Evolutionary conservation across 2,329 filamentous ascomycete genomes (phyloP).

Genomic region (Cordyceps sp.): DNA sequence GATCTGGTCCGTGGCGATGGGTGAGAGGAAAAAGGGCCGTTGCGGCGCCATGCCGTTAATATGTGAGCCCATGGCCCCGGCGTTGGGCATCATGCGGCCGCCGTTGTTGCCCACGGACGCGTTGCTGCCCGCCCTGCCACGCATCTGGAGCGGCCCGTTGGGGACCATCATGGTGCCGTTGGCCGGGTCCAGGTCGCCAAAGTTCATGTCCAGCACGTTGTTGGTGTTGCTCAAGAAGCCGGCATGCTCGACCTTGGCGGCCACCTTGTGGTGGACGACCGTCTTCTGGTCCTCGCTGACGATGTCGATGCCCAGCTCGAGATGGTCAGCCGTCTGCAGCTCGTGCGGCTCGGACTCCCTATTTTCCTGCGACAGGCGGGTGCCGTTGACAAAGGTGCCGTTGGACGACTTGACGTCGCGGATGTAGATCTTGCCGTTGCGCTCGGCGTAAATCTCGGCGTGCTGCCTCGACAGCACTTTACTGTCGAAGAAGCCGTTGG

Average conservation of each 20-base stretch:
- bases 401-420: conserved; percentile 97
- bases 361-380: conserved; percentile 80
- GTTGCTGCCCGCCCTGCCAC: conserved; percentile 54
- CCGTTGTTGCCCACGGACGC: conserved; percentile 44
- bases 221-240: conserved; percentile 61
- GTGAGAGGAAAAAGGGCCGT: conserved; percentile 71
- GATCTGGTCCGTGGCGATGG: conserved; percentile 86
- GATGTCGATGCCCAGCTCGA: conserved; percentile 95
- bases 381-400: conserved; percentile 92
- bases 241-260: conserved; percentile 89
- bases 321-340: conserved; percentile 73
- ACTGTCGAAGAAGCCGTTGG: conserved; percentile 94
- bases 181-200: conserved; percentile 76
- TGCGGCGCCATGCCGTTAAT: conserved; percentile 51
- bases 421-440: conserved; percentile 83
- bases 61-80: conserved; percentile 26
- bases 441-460: conserved; percentile 84
- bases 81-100: conserved; percentile 40
- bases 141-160: conserved; percentile 50
- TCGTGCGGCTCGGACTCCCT: conserved; percentile 93
- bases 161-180: conserved; percentile 58
- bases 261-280: conserved; percentile 95
- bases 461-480: conserved; percentile 95
- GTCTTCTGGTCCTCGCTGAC: conserved; percentile 98
- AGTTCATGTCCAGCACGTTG: conserved; percentile 75